Conservation (phyloP, 1,284 basidiomycete species). For the Coniophora puteana region DNA sequence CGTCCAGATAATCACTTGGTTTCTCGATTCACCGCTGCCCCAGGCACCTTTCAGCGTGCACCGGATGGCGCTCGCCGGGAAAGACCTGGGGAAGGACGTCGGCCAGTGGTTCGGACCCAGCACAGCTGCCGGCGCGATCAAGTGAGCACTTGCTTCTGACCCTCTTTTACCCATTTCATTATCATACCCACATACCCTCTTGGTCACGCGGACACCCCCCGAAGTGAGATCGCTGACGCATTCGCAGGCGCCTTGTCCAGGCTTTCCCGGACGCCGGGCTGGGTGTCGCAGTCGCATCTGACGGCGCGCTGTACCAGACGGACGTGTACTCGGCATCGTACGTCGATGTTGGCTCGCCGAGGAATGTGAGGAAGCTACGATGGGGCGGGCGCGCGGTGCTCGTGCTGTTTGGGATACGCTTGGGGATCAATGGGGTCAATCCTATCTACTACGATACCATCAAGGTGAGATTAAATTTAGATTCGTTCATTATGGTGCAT, state of each 20-base stretch:
- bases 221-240: background rate
- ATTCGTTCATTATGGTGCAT: too few species aligned
- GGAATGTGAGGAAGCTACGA: slow-evolving; percentile 26
- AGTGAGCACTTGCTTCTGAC: slow-evolving; percentile 52
- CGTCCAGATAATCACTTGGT: slow-evolving; percentile 90
- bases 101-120: slow-evolving; percentile 99
- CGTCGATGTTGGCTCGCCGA: slow-evolving; percentile 33
- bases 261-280: slow-evolving; percentile 80
- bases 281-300: slow-evolving; percentile 80
- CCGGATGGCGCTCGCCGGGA: slow-evolving; percentile 92
- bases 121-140: slow-evolving; percentile 93
- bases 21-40: slow-evolving; percentile 87
- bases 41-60: slow-evolving; percentile 95
- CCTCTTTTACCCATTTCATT: background rate
- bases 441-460: slow-evolving; percentile 93
- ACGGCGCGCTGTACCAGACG: slow-evolving; percentile 81
- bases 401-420: slow-evolving; percentile 80
- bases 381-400: slow-evolving; percentile 90
- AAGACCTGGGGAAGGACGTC: slow-evolving; percentile 92
- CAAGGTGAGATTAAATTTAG: slow-evolving; percentile 66
- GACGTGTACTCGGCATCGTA: slow-evolving; percentile 84
- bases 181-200: slow-evolving; percentile 8
- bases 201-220: background rate
- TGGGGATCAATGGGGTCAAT: slow-evolving; percentile 92
- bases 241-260: slow-evolving; percentile 66